Base-by-base conservation (phyloP, 2,329 filamentous ascomycete genomes). In the Colletotrichum sp. region DNA sequence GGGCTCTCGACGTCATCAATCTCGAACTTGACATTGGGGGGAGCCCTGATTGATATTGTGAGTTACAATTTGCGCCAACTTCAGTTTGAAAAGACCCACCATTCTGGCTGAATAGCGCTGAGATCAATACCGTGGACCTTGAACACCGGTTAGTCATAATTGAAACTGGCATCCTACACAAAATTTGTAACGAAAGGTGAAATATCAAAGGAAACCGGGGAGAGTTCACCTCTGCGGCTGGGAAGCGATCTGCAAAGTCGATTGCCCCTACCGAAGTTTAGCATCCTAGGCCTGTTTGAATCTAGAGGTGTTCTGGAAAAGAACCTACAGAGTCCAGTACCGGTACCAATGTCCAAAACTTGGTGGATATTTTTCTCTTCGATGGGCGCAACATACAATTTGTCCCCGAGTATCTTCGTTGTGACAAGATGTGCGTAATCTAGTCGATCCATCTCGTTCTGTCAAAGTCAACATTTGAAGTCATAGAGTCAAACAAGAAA, bases 241-340 rank as follows among this genome's bases (percentile, higher is more conserved):
- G 22, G 3, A 59, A 59, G 2, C 27, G 25, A 19, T 59, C 55
- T 25, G 11, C 55, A 27, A 59, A 15, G 5, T 59, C 55, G 55
- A 29, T 59, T 16, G 55, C 55, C 55, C 39, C 39, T 44, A 13
- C n/a, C 8, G 39, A 0, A 44, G 39, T 44, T 44, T 6, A 44
- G 39, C 16, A 19, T 1, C 1, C 1, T 13, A 19, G 12, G 0
- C 13, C 16, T 13, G 0, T 1, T 11, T 9, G 16, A n/a, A 19
- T 16, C 19, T 13, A 1, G 1, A 44, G 16, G 8, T 44, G 8
- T 44, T 16, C 39, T 3, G 39, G 36, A 19, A 15, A 44, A 19
- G 8, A 11, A n/a, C 39, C 11, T 44, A 44, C 55, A 59, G 15
- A 59, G 22, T 11, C 55, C 55, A 25, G 55, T 59, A 3, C 55